A percentile compares a stretch with the other conserved stretches of the same genome.
These are phyloP conservation scores for Vigna angularis DNA, from an alignment of 306 rosid genomes.

Conservation along the genomic window DNA sequence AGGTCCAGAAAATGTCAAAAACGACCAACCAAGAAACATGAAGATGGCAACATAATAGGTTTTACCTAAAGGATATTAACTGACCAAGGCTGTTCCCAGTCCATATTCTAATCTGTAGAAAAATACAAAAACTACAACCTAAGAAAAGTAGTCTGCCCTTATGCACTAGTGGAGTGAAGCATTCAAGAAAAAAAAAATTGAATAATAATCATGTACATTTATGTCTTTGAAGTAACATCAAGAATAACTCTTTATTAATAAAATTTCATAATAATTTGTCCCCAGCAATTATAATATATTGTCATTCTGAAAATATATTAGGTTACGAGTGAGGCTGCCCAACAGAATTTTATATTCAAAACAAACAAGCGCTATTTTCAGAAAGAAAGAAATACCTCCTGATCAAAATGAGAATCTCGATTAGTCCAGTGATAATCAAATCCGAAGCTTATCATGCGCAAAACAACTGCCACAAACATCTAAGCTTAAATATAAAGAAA, in stretches of 20 bases:
- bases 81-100: slow-evolving; percentile 32
- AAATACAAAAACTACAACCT: slow-evolving; percentile 17
- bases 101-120: slow-evolving; percentile 29
- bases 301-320: slow-evolving; percentile 35
- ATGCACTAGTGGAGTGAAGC: slow-evolving; percentile 18
- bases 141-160: slow-evolving; percentile 23
- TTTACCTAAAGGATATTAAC: slow-evolving; percentile 22
- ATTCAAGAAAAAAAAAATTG: slow-evolving; percentile 1
- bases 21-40: not conserved
- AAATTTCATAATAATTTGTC: slow-evolving; percentile 24
- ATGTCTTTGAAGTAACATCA: slow-evolving; percentile 31
- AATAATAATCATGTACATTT: slow-evolving; percentile 1
- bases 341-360: slow-evolving; percentile 30
- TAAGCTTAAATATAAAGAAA: slow-evolving; percentile 37
- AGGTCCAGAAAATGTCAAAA: slow-evolving; percentile 6
- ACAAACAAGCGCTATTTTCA: slow-evolving; percentile 36
- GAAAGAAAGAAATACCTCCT: slow-evolving; percentile 60
- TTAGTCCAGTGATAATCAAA: slow-evolving; percentile 86
- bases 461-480: slow-evolving; percentile 72
- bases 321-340: slow-evolving; percentile 4
- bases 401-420: slow-evolving; percentile 69
- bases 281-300: slow-evolving; percentile 25
- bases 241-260: slow-evolving; percentile 37
- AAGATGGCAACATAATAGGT: slow-evolving; percentile 10
- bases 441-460: slow-evolving; percentile 97